Evolutionary conservation across 2,329 filamentous ascomycete species (phyloP).

Genomic region (Periconia digitata): DNA sequence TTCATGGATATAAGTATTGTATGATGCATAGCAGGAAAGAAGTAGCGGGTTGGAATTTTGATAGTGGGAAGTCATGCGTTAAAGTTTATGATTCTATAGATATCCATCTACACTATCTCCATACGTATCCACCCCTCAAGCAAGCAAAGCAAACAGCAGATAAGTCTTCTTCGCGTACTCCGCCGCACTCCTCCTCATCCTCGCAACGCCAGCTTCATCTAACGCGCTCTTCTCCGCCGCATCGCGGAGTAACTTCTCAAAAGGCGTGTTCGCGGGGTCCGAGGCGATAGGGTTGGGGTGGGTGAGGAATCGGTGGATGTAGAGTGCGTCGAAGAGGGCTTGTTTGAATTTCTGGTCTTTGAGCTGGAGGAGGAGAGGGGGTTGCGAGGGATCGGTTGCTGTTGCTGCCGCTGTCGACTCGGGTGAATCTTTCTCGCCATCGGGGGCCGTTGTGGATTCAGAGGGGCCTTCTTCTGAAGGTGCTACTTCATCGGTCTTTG

Average conservation of each 20-base stretch:
- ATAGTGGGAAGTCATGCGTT: no score
- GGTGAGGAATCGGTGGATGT: slow-evolving; percentile 41
- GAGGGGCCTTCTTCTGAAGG: background rate
- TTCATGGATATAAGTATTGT: no score
- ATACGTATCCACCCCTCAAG: no score
- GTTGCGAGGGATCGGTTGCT: background rate
- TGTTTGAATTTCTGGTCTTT: slow-evolving; percentile 38
- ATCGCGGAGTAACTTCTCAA: slow-evolving; percentile 50
- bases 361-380: slow-evolving; percentile 11
- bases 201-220: slow-evolving; percentile 52
- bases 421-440: slow-evolving; percentile 5
- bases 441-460: background rate
- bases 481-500: background rate
- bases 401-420: background rate
- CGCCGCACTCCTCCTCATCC: slow-evolving; percentile 62
- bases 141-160: slow-evolving; percentile 76
- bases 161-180: slow-evolving; percentile 85
- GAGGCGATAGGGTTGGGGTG: background rate
- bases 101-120: no score
- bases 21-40: no score
- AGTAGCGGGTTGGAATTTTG: no score
- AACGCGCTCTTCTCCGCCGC: slow-evolving; percentile 52
- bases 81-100: no score
- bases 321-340: slow-evolving; percentile 47
- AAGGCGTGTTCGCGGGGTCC: slow-evolving; percentile 1